Evolutionary conservation across 1,284 basidiomycete species (phyloP), one percentile per base, ranked within the genome.

Genomic region (Mycena sp.): DNA sequence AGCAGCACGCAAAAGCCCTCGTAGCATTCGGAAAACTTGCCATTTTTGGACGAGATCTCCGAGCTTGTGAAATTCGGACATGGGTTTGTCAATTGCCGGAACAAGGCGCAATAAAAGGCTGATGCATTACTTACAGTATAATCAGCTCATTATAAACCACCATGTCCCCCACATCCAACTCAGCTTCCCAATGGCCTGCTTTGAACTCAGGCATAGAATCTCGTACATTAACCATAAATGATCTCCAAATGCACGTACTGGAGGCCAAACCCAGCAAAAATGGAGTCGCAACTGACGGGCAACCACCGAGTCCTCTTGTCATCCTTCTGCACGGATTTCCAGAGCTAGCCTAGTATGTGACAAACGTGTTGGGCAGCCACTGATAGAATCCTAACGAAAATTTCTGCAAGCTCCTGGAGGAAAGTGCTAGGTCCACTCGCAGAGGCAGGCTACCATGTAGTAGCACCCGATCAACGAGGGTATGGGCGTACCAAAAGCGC

Each of bases 241-340:
- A 83, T 67, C 78, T 88, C 23, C 76, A 81, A 43, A 75, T 83
- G 48, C 83, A 87, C 62, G 73, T 85, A 41, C 77, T 88, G n/a
- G 85, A 87, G 65, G 82, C 83, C 5, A 60, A 67, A 37, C 79
- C 81, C 14, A 54, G 69, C 7, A 37, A 43, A 23, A 44, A 23
- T 51, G 21, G 51, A 19, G 51, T 17, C 40, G 10, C 50, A 74
- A 69, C 69, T 14, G 32, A 35, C 9, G 32, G 32, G 67, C 43
- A 63, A 72, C 70, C 76, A 9, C n/a, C n/a, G n/a, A n/a, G n/a
- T n/a, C 85, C 84, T 3, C 77, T 90, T 14, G 70, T 89, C 59
- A 65, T 89, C n/a, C 80, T 88, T 29, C 73, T 89, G 1, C 87
- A 89, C 65, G 88, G 88, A 38, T 89, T 89, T 70, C 87, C 88